A percentile compares a stretch with the other conserved stretches of the same genome.
phyloP scores from a whole-genome alignment of 2,329 filamentous ascomycete species.

The Berkeleyomyces basicola region DNA sequence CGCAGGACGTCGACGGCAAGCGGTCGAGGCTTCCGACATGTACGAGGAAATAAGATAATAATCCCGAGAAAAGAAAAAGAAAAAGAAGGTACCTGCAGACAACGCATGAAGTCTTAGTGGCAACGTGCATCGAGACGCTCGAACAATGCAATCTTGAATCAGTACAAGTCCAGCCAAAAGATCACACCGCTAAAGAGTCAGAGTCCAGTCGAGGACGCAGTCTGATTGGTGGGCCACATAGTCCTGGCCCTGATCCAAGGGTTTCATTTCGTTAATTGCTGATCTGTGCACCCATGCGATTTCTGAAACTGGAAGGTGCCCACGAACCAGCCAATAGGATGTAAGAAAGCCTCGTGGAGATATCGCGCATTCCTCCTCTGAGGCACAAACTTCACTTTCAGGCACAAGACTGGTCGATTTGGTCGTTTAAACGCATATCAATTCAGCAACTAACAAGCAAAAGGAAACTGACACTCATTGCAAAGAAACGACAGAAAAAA shows the following conservation, averaged over 20 bases:
- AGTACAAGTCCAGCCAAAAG: too few relatives aligned
- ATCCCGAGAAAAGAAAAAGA: too few relatives aligned
- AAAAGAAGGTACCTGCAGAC: too few relatives aligned
- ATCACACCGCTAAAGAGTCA: background rate
- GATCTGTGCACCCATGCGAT: background rate
- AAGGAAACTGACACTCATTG: background rate
- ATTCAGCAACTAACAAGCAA: slow-evolving; percentile 1
- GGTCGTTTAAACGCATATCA: background rate
- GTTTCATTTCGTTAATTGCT: slow-evolving; percentile 1
- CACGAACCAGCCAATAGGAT: background rate
- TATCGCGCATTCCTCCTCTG: background rate
- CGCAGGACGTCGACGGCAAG: too few relatives aligned
- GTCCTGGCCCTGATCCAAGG: background rate
- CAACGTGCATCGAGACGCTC: background rate
- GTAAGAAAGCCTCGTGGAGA: background rate
- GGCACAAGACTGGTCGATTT: background rate
- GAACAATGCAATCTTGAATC: background rate
- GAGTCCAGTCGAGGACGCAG: background rate
- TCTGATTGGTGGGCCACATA: background rate
- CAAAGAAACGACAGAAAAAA: background rate
- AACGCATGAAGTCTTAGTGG: background rate
- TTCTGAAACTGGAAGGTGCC: background rate
- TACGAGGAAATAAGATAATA: too few relatives aligned
- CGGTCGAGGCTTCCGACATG: too few relatives aligned
- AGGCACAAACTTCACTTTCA: background rate